Evolutionary conservation across 805 yeast genomes (phyloP).

Genomic region (Saccharomycopsis schoenii): DNA sequence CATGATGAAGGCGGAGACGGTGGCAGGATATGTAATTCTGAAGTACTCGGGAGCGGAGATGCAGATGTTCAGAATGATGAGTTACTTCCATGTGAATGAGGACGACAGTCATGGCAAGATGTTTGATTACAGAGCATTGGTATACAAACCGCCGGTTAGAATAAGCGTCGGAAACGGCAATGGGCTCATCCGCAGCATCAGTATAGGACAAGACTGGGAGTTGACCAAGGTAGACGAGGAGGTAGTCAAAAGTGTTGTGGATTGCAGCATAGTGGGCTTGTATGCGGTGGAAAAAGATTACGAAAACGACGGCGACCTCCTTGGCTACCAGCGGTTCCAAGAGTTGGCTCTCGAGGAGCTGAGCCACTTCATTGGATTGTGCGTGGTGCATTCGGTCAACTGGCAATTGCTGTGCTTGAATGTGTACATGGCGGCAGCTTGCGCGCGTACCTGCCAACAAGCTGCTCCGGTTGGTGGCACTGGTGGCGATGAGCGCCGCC

Average conservation of each 20-base stretch:
- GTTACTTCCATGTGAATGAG: constrained; percentile 7
- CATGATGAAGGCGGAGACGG: background rate
- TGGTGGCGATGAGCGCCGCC: background rate
- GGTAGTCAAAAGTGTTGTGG: constrained; percentile 2
- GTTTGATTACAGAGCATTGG: background rate
- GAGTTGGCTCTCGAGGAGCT: background rate
- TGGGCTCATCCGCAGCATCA: background rate
- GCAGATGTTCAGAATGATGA: constrained; percentile 7
- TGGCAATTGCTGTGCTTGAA: constrained; percentile 6
- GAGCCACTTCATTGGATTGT: constrained; percentile 7
- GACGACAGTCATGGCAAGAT: background rate
- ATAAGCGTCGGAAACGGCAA: background rate
- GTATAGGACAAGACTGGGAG: background rate
- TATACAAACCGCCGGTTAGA: background rate
- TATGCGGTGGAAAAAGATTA: constrained; percentile 9
- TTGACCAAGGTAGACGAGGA: background rate
- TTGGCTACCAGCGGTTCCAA: background rate
- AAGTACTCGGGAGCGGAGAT: constrained; percentile 15
- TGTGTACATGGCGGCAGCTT: constrained; percentile 6
- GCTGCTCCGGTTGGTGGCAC: background rate
- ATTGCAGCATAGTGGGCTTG: constrained; percentile 13
- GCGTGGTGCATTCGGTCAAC: constrained; percentile 12
- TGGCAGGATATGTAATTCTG: constrained; percentile 2
- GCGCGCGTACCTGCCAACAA: too few species aligned
- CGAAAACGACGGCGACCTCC: background rate